These are phyloP conservation scores for Gonium pectorale DNA, from an alignment of 139 green algal species.

Conservation along the genomic window DNA sequence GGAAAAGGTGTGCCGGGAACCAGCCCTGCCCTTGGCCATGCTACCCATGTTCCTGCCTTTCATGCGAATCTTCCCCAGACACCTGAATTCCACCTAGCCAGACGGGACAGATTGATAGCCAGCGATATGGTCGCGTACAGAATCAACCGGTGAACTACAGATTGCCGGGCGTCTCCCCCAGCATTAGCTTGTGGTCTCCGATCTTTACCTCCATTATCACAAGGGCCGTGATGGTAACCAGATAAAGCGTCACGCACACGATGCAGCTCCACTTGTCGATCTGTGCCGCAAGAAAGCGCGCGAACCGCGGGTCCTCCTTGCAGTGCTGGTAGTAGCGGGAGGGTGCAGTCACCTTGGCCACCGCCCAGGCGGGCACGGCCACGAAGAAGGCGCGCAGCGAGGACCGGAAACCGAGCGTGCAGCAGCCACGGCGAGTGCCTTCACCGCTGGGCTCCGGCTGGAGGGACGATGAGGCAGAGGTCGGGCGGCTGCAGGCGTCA, in stretches of 20 bases:
- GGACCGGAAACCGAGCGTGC: background rate
- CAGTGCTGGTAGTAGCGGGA: background rate
- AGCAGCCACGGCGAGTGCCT: background rate
- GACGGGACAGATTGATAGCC: too few species aligned
- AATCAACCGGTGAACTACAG: too few species aligned
- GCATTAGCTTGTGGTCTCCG: slow-evolving; percentile 30
- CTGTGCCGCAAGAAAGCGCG: background rate
- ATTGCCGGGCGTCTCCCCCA: slow-evolving; percentile 8
- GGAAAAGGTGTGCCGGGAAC: too few species aligned
- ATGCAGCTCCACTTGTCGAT: slow-evolving; percentile 5
- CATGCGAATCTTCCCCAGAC: too few species aligned
- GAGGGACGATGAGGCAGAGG: background rate
- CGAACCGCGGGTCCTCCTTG: slow-evolving; percentile 14
- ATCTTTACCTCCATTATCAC: background rate
- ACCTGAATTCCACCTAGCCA: too few species aligned
- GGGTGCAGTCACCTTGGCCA: background rate
- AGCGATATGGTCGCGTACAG: too few species aligned
- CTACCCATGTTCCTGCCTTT: too few species aligned
- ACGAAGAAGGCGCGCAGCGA: background rate
- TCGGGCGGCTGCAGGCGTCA: too few species aligned
- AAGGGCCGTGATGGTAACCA: background rate
- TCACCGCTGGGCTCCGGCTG: background rate
- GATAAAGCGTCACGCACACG: background rate
- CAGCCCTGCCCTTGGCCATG: too few species aligned
- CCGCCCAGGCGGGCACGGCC: background rate